Evolutionary conservation across 169 alveolate genomes (phyloP).

Genomic region (Plasmodium falciparum): DNA sequence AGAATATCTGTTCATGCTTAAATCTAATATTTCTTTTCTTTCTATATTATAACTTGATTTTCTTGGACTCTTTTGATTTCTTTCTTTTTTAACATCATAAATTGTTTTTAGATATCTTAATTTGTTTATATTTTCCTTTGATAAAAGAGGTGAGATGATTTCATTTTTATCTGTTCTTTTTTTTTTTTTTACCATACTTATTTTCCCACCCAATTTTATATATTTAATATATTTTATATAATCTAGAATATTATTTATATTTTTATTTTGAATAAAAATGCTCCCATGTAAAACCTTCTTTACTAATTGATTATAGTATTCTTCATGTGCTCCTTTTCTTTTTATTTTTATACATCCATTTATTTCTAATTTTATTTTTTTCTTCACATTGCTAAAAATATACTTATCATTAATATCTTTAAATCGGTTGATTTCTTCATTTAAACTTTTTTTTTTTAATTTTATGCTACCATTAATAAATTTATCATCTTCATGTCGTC

Average conservation of each 20-base stretch:
- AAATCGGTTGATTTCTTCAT: neutral
- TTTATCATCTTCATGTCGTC: constrained; percentile 13
- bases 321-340: neutral
- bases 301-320: neutral
- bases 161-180: neutral
- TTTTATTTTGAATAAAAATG: constrained; percentile 3
- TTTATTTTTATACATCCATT: constrained; percentile 36
- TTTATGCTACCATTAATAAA: constrained; percentile 4
- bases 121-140: too few species aligned
- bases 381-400: neutral
- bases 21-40: too few species aligned
- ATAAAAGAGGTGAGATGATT: too few species aligned
- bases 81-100: too few species aligned
- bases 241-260: constrained; percentile 7
- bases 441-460: constrained; percentile 16
- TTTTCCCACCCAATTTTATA: constrained; percentile 29
- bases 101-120: too few species aligned
- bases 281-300: neutral
- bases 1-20: too few species aligned
- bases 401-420: neutral
- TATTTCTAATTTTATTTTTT: constrained; percentile 30
- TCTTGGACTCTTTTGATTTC: too few species aligned
- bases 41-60: too few species aligned
- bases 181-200: neutral
- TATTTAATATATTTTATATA: constrained; percentile 12